Evolutionary conservation across 768 basidiomycete genomes (phyloP).

Genomic region (Boletus sp.): DNA sequence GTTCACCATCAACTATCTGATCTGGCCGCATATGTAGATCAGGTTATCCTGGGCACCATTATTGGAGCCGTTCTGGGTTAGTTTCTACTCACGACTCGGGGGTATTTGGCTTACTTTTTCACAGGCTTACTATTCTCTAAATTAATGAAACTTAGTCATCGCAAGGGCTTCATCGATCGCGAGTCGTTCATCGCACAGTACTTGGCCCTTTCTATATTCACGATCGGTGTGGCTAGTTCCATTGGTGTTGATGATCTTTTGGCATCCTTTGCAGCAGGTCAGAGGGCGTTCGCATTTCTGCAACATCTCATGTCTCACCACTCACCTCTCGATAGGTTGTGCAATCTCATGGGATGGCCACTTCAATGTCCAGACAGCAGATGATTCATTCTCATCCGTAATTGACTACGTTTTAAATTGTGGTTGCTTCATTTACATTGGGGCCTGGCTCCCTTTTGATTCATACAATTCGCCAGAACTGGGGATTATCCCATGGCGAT

Average conservation of each 20-base stretch:
- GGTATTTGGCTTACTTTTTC: not conserved
- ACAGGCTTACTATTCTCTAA: constrained; percentile 65
- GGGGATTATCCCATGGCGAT: constrained; percentile 65
- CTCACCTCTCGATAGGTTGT: constrained; percentile 51
- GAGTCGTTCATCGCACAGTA: constrained; percentile 90
- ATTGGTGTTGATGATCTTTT: constrained; percentile 86
- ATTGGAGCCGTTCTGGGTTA: constrained; percentile 59
- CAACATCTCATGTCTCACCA: not conserved
- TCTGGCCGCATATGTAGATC: constrained; percentile 44
- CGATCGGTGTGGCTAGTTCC: constrained; percentile 73
- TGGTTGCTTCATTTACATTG: constrained; percentile 78
- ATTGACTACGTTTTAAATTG: constrained; percentile 86
- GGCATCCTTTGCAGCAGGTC: constrained; percentile 83
- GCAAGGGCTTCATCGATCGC: constrained; percentile 62
- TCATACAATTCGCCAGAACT: constrained; percentile 53
- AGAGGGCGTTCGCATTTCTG: constrained; percentile 2
- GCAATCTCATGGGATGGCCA: constrained; percentile 92
- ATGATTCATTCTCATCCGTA: constrained; percentile 84
- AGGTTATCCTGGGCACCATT: constrained; percentile 72
- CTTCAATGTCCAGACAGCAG: constrained; percentile 76
- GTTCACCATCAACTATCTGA: not conserved
- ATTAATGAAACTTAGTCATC: constrained; percentile 68
- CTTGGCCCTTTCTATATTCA: constrained; percentile 67
- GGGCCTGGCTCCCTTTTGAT: constrained; percentile 79
- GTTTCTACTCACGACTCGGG: constrained; percentile 3